These are phyloP conservation scores for Calonectria leucothoes DNA, from an alignment of 2,329 filamentous ascomycete species.

Conservation along the genomic window DNA sequence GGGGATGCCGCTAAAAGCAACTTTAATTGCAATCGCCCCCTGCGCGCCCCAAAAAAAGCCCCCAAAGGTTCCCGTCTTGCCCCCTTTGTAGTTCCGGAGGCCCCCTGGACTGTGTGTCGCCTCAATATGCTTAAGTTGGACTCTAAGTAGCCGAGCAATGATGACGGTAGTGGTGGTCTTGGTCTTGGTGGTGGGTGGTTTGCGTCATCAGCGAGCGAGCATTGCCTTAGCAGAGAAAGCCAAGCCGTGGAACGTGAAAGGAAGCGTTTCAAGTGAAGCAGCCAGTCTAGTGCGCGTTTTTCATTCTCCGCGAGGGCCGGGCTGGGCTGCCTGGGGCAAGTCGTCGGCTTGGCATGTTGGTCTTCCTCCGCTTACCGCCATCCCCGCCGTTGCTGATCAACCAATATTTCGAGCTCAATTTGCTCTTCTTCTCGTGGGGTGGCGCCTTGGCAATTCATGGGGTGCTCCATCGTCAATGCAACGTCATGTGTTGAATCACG, in stretches of 20 bases:
- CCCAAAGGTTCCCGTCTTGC: background rate
- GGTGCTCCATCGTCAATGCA: background rate
- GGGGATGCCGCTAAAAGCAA: background rate
- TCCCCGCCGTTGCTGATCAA: background rate
- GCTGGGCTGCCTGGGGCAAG: background rate
- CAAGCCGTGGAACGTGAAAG: background rate
- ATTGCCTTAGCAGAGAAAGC: background rate
- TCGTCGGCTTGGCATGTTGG: background rate
- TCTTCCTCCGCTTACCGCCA: background rate
- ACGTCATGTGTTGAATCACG: background rate
- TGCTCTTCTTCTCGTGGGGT: background rate
- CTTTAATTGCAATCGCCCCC: background rate
- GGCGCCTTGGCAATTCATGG: background rate
- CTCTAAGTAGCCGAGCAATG: background rate
- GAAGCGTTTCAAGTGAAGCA: background rate
- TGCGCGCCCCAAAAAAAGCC: background rate
- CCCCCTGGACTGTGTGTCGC: background rate
- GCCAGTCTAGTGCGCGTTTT: background rate
- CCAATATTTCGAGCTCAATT: background rate
- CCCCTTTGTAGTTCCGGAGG: background rate
- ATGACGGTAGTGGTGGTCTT: background rate
- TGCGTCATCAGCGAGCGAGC: background rate
- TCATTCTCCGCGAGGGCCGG: background rate
- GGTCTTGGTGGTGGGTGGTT: background rate
- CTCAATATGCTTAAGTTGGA: background rate